phyloP scores from a whole-genome alignment of 169 alveolate genomes.

The Cryptosporidium ubiquitum region DNA sequence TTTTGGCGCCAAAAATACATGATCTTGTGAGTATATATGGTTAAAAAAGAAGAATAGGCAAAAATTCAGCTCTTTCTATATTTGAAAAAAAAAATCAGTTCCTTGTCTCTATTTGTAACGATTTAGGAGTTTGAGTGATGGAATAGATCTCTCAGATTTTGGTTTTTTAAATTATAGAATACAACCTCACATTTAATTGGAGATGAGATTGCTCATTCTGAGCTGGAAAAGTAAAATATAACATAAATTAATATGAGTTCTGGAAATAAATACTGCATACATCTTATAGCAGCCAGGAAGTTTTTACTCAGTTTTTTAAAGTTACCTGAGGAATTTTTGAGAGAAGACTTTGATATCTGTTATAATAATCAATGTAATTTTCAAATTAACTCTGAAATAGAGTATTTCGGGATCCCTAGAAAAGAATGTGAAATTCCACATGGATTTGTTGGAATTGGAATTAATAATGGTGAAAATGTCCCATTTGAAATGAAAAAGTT shows the following conservation, averaged over 20 bases:
- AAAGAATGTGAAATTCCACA: conserved; percentile 33
- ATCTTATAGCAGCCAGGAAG: conserved; percentile 56
- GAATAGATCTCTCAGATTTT: neutral
- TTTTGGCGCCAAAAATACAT: conserved; percentile 12
- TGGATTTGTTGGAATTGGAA: conserved; percentile 59
- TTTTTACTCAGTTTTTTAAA: neutral
- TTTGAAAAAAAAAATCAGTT: neutral
- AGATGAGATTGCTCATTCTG: neutral
- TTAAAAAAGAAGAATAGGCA: neutral
- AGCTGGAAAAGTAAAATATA: neutral
- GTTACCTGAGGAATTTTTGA: neutral
- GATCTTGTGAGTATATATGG: neutral
- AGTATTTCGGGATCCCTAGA: conserved; percentile 31
- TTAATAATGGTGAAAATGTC: neutral
- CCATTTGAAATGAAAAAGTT: conserved; percentile 42
- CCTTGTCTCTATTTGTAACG: neutral
- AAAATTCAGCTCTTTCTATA: neutral
- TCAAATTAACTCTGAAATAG: neutral
- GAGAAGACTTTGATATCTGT: conserved; percentile 29
- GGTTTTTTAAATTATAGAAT: neutral
- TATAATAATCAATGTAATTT: conserved; percentile 27
- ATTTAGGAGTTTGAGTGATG: neutral
- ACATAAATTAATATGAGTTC: neutral
- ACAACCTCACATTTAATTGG: neutral
- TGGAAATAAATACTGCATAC: conserved; percentile 3